Base-by-base conservation (phyloP, 495 filamentous ascomycete genomes). In the Jackrogersella minutella region DNA sequence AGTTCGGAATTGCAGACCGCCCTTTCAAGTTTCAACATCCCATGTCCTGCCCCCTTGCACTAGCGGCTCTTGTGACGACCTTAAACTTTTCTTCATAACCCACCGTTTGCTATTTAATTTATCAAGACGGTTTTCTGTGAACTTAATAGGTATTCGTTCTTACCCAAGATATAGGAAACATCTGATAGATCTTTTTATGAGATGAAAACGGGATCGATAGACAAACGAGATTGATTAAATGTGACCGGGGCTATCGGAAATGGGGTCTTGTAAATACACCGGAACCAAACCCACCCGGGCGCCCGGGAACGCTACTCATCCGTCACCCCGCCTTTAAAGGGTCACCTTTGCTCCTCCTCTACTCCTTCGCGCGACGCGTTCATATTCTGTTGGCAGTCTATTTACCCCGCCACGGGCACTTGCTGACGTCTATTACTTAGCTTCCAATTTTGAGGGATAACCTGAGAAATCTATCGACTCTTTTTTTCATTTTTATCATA, bases 1-100 rank as follows among this genome's bases (percentile, higher is more conserved):
- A 5, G 10, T 28, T 33, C 19, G 36, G 24, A 26, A 28, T 13
- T 50, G 31, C 34, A 63, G 60, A 63, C 60, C 60, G 60, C 60
- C 52, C 24, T 50, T 63, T 63, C 36, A 17, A 22, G 47, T 50
- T 62, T 62, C 16, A 46, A 14, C 24, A 49, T 31, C 31, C 50
- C 59, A 17, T 49, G 40, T 52, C 36, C 16, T n/a, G 33, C 11
- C 26, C 26, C 26, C 47, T 14, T 59, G 33, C 50, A 40, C 39
- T 60, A 60, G 49, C 46, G 46, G 58, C 58, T 36, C 58, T 60
- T 60, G 36, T 36, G 58, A 60, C 26, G 44, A 51, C 21, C 26
- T 59, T 59, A 59, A 60, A 41, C 46, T 30, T 31, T 31, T n/a
- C 14, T 30, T 31, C 16, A 49, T 49, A 49, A 13, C 41, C 26